Evolutionary conservation across 2,329 filamentous ascomycete genomes (phyloP).

Genomic region (Cladosporium oxysporum): DNA sequence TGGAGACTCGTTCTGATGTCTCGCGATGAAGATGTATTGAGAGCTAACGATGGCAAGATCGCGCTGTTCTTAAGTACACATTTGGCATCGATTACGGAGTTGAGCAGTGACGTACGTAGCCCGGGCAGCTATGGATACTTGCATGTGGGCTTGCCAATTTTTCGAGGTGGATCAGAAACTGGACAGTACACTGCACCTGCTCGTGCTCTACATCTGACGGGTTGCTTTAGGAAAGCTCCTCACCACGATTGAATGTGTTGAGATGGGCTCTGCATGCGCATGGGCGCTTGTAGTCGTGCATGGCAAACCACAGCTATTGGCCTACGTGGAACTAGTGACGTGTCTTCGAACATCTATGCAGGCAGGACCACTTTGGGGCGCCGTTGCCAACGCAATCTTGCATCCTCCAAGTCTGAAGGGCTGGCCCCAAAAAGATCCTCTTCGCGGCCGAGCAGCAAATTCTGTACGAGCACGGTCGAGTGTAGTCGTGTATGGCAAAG

Average conservation of each 20-base stretch:
- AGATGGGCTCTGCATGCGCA: neutral
- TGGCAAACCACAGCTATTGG: too few species aligned
- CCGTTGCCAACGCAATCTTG: too few species aligned
- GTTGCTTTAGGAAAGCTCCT: neutral
- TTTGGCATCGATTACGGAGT: neutral
- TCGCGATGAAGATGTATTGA: too few species aligned
- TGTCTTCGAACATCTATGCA: too few species aligned
- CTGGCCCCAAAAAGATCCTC: too few species aligned
- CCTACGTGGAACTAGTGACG: too few species aligned
- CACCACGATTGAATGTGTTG: neutral
- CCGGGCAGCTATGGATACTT: neutral
- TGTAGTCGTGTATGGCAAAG: neutral
- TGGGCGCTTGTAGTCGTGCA: neutral
- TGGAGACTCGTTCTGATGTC: too few species aligned
- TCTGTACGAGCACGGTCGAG: neutral
- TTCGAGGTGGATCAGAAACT: neutral
- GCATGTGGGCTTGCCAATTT: neutral
- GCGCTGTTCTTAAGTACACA: neutral
- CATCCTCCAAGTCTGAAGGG: too few species aligned
- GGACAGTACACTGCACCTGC: neutral
- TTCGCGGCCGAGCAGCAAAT: neutral
- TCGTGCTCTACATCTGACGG: neutral
- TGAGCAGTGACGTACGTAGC: neutral
- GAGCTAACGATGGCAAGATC: too few species aligned
- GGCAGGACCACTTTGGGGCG: too few species aligned